These are phyloP conservation scores for Whalleya microplaca DNA, from an alignment of 2,329 filamentous ascomycete species.

Conservation along the genomic window DNA sequence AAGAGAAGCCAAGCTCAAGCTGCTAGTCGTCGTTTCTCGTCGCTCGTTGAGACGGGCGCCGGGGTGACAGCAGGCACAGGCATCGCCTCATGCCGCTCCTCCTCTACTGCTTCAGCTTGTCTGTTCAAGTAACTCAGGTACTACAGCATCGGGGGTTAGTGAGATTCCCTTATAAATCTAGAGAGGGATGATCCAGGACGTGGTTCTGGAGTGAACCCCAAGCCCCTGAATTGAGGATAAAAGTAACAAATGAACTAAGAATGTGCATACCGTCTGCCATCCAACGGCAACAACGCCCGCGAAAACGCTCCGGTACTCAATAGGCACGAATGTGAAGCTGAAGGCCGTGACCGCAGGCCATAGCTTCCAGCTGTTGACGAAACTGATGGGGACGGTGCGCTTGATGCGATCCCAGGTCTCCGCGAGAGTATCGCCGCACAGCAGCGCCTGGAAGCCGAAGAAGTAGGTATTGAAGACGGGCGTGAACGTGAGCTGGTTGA, in stretches of 20 bases:
- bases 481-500: conserved; percentile 82
- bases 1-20: conserved; percentile 3
- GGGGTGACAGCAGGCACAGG: conserved; percentile 3
- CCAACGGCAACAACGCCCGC: conserved; percentile 79
- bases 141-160: not conserved
- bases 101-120: conserved; percentile 65
- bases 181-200: too few species aligned
- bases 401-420: conserved; percentile 73
- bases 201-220: too few species aligned
- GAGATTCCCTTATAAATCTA: not conserved
- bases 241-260: too few species aligned
- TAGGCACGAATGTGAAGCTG: conserved; percentile 80
- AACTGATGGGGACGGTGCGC: conserved; percentile 75
- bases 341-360: conserved; percentile 90
- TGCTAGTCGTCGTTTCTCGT: conserved; percentile 9
- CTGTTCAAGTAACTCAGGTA: conserved; percentile 84
- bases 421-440: conserved; percentile 67
- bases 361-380: conserved; percentile 79
- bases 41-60: not conserved
- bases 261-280: conserved; percentile 70
- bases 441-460: conserved; percentile 76
- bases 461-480: conserved; percentile 85
- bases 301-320: conserved; percentile 81
- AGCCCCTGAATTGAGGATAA: too few species aligned
- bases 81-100: not conserved